phyloP scores from a whole-genome alignment of 2,329 filamentous ascomycete genomes.

The Fusarium buharicum region DNA sequence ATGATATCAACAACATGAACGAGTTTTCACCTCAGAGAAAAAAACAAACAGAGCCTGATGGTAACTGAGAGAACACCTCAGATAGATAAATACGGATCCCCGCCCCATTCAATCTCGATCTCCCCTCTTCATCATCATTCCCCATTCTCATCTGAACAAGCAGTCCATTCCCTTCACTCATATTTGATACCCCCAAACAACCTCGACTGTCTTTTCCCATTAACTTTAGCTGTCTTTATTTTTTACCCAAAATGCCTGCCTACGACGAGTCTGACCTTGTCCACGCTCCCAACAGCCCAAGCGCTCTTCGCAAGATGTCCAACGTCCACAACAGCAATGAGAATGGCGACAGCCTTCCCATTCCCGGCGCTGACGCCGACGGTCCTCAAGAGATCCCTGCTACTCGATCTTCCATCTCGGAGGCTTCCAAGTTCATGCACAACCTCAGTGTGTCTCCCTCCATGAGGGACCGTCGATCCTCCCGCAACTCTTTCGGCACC shows the following conservation, averaged over 20 bases:
- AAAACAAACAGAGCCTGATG: not conserved
- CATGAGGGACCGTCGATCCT: constrained; percentile 72
- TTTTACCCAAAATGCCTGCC: constrained; percentile 63
- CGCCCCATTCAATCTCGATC: constrained; percentile 30
- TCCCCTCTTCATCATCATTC: constrained; percentile 12
- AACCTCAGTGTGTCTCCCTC: constrained; percentile 74
- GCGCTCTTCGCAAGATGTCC: constrained; percentile 33
- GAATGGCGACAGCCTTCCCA: constrained; percentile 32
- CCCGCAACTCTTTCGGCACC: constrained; percentile 80
- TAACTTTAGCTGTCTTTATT: constrained; percentile 19
- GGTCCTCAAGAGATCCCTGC: constrained; percentile 76
- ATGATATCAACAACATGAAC: constrained; percentile 37
- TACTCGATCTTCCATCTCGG: constrained; percentile 73
- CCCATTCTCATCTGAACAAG: not conserved
- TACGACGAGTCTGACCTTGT: constrained; percentile 68
- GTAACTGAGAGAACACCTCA: constrained; percentile 2
- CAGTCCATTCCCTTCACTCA: constrained; percentile 28
- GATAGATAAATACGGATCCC: constrained; percentile 39
- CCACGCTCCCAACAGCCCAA: constrained; percentile 31
- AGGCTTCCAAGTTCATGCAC: constrained; percentile 77
- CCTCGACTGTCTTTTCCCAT: constrained; percentile 19
- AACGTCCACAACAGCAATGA: constrained; percentile 12
- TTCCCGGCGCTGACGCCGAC: constrained; percentile 57
- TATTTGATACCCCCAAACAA: constrained; percentile 34
- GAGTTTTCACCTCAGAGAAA: constrained; percentile 24